These are phyloP conservation scores for Xylaria cubensis DNA, from an alignment of 495 filamentous ascomycete genomes.

Conservation along the genomic window DNA sequence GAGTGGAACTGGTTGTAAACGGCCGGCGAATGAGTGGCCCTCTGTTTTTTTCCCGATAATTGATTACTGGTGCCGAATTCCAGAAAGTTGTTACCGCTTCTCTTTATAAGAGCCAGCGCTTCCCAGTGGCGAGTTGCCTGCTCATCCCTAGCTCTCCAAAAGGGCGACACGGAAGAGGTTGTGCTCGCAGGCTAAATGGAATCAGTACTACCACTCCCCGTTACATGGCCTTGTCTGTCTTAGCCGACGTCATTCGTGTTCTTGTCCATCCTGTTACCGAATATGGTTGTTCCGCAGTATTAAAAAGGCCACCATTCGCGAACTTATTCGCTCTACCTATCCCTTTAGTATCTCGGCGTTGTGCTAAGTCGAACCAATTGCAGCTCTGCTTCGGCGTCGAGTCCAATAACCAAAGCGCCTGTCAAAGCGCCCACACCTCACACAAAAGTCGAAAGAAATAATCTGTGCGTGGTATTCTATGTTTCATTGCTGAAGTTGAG, in stretches of 20 bases:
- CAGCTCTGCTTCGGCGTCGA: background rate
- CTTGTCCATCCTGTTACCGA: background rate
- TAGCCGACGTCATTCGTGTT: constrained; percentile 17
- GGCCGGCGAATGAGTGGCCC: background rate
- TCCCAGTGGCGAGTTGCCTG: background rate
- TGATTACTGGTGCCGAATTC: constrained; percentile 20
- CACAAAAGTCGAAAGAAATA: background rate
- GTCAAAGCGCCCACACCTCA: background rate
- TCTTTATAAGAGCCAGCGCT: background rate
- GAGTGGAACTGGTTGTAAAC: background rate
- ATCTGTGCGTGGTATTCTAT: background rate
- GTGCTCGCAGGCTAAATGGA: constrained; percentile 24
- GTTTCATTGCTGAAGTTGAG: background rate
- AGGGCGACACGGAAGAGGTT: constrained; percentile 20
- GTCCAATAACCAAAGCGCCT: background rate
- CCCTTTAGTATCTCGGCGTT: background rate
- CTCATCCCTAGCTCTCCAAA: constrained; percentile 11
- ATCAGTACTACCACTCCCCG: constrained; percentile 9
- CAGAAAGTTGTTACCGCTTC: background rate
- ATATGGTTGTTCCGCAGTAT: background rate
- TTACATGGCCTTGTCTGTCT: constrained; percentile 3
- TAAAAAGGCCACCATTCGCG: background rate
- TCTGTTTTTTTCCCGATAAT: constrained; percentile 19
- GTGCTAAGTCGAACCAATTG: constrained; percentile 12
- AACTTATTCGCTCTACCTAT: background rate